Conservation (phyloP, 2,329 filamentous ascomycete genomes). For the Calonectria pseudoreteaudii region DNA sequence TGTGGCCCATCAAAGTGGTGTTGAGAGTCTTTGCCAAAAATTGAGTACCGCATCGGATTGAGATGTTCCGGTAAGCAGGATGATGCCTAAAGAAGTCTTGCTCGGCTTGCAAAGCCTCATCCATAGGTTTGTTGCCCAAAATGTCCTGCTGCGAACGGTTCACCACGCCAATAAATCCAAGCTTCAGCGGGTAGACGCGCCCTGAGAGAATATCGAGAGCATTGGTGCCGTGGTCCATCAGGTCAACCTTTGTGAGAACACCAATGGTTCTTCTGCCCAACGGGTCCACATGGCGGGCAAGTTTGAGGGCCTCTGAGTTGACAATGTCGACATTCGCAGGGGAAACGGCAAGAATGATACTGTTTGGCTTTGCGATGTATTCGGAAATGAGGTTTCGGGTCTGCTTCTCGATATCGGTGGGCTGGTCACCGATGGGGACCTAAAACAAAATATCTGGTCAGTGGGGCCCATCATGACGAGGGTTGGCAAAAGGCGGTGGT, state of each 20-base stretch:
- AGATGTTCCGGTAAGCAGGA: constrained; percentile 96
- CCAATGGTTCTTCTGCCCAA: constrained; percentile 95
- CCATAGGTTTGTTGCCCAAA: constrained; percentile 92
- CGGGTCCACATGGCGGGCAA: constrained; percentile 95
- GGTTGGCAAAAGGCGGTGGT: constrained; percentile 33
- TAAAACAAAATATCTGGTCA: constrained; percentile 48
- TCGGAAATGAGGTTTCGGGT: constrained; percentile 96
- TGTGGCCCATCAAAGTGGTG: constrained; percentile 94
- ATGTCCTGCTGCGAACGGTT: constrained; percentile 99
- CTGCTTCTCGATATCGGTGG: constrained; percentile 98
- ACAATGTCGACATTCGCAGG: constrained; percentile 98
- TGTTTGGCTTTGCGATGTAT: constrained; percentile 99
- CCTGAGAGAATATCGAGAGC: constrained; percentile 98
- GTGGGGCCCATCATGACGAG: constrained; percentile 29
- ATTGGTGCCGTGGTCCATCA: constrained; percentile 99
- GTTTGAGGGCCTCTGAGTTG: constrained; percentile 96
- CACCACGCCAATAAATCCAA: constrained; percentile 97
- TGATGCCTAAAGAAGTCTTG: constrained; percentile 97
- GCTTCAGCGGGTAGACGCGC: constrained; percentile 93
- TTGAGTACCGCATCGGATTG: constrained; percentile 90
- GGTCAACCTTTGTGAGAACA: constrained; percentile 94
- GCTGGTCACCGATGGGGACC: constrained; percentile 98
- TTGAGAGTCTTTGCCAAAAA: constrained; percentile 96
- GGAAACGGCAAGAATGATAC: constrained; percentile 95
- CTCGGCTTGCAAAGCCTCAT: constrained; percentile 90